Evolutionary conservation across 1,284 basidiomycete species (phyloP).

Genomic region (Athelia sp.): DNA sequence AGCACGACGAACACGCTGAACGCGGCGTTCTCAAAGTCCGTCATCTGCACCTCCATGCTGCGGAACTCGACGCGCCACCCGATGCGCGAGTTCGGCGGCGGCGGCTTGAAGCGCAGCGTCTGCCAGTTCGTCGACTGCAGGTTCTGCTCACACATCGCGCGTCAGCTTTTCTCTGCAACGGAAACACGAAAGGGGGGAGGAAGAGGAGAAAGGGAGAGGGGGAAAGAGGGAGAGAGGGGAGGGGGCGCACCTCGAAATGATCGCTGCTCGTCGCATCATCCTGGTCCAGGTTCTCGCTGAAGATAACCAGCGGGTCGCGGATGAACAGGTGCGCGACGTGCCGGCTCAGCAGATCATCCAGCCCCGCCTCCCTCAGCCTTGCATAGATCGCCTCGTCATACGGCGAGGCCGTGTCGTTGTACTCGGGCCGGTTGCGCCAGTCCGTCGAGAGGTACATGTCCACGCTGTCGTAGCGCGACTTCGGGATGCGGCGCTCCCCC

Average conservation of each 20-base stretch:
- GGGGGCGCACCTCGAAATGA: constrained; percentile 81
- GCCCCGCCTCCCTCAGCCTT: constrained; percentile 60
- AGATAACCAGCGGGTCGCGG: constrained; percentile 94
- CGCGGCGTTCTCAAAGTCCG: constrained; percentile 98
- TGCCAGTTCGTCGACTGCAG: constrained; percentile 99
- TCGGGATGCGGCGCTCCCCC: constrained; percentile 78
- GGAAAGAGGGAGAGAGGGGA: no score
- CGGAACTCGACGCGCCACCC: constrained; percentile 99
- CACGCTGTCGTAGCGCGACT: constrained; percentile 96
- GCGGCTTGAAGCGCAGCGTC: constrained; percentile 97
- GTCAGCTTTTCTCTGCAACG: constrained; percentile 1
- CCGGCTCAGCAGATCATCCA: constrained; percentile 85
- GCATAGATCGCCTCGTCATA: constrained; percentile 74
- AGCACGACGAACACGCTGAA: constrained; percentile 94
- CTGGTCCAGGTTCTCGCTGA: constrained; percentile 91
- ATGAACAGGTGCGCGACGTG: constrained; percentile 97
- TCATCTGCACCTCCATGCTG: constrained; percentile 98
- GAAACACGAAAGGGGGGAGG: neutral
- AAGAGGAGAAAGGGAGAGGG: no score
- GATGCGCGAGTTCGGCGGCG: constrained; percentile 85
- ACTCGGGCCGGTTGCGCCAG: constrained; percentile 84
- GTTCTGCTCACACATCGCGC: constrained; percentile 49
- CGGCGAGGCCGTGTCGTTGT: constrained; percentile 87
- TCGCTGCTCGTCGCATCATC: constrained; percentile 87
- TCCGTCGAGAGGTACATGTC: constrained; percentile 90